Evolutionary conservation across 2,329 filamentous ascomycete genomes (phyloP).

Genomic region (Ascochyta lentis): DNA sequence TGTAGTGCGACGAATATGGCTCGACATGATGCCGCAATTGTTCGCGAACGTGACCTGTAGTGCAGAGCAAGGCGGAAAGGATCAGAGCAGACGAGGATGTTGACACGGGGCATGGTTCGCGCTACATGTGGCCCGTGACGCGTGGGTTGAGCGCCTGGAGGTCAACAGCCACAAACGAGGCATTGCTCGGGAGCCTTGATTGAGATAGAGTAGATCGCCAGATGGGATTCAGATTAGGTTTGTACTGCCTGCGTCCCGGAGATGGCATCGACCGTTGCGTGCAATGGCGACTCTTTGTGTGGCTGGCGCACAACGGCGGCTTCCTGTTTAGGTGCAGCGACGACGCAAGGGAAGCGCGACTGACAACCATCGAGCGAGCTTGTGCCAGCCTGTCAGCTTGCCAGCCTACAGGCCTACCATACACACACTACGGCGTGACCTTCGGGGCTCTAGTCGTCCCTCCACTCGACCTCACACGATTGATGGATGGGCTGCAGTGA

Average conservation of each 20-base stretch:
- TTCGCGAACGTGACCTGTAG: conserved; percentile 13
- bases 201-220: conserved; percentile 9
- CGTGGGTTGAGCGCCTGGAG: conserved; percentile 28
- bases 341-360: conserved; percentile 12
- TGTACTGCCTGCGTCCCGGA: conserved; percentile 18
- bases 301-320: conserved; percentile 4
- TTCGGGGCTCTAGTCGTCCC: not conserved
- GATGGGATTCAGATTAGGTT: conserved; percentile 29
- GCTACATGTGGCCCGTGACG: conserved; percentile 39
- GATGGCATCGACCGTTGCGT: conserved; percentile 15
- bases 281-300: conserved; percentile 9
- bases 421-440: not conserved
- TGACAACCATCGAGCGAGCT: conserved; percentile 8
- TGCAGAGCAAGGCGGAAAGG: conserved; percentile 23
- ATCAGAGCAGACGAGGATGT: conserved; percentile 27
- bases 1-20: conserved; percentile 22
- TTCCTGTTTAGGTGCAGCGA: conserved; percentile 8
- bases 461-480: not conserved
- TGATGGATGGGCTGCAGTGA: not conserved
- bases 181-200: conserved; percentile 6
- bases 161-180: conserved; percentile 7
- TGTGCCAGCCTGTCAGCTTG: not conserved
- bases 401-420: not conserved
- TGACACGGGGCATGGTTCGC: conserved; percentile 43
- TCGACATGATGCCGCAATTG: conserved; percentile 29